Base-by-base conservation (phyloP, 2,329 filamentous ascomycete species). In the Daldinia sp. region DNA sequence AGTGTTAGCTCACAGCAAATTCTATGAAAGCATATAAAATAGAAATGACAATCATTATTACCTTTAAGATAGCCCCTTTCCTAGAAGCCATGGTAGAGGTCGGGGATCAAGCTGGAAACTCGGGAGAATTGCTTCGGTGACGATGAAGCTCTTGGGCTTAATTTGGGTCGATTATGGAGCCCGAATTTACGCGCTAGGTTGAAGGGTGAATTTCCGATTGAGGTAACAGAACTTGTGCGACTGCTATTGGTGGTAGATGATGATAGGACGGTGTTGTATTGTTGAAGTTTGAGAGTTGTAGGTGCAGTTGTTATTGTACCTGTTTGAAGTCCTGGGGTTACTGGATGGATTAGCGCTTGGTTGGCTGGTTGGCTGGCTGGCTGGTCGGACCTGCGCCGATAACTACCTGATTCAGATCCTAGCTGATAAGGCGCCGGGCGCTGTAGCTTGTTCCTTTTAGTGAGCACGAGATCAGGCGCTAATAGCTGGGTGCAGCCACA, bases 61-160 rank as follows among this genome's bases (percentile, higher is more conserved):
- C 93, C 91, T 96, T 96, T 80, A 96, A 86, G 73, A 96, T 88
- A 74, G 95, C 92, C 90, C 96, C 96, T 91, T 95, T 96, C 81
- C 91, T 87, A 77, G 91, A 91, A 79, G 92, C 86, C 92, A 94
- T 94, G 78, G 76, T 84, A 81, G 75, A 64, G 59, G 60, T 72
- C 18, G 35, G 26, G 6, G 26, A 15, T 33, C 12, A 51, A 70
- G 54, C 57, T 20, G 33, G 50, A 67, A 28, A 60, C 61, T 72
- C 30, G 61, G 35, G 60, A 26, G 35, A 35, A 7, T 33, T 44
- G 42, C 41, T 55, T 44, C 6, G 30, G 26, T 33, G 28, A 51
- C 1, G 15, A 39, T 33, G 20, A 56, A 44, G 30, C 13, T 35
- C 53, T 53, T 23, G 44, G 33, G 39, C 50, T 62, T 28, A 20